Conservation (phyloP, 495 filamentous ascomycete species). For the Staphylotrichum longicolle region DNA sequence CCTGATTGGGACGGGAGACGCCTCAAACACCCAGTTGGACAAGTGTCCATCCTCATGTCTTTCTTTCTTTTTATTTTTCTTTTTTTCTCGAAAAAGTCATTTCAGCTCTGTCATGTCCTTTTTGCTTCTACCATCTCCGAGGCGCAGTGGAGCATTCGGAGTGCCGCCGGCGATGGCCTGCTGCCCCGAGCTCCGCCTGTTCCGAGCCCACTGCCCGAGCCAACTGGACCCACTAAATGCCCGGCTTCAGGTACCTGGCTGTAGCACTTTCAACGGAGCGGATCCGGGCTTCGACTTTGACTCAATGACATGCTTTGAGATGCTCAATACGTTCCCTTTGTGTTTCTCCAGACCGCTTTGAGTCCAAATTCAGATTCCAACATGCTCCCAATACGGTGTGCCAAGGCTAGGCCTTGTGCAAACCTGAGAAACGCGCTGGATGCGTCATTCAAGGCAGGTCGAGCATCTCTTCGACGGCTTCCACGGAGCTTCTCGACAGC, state of each 20-base stretch:
- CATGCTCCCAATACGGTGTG: slow-evolving; percentile 6
- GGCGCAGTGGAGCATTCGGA: slow-evolving; percentile 13
- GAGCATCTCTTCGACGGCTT: too few relatives aligned
- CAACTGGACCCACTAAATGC: slow-evolving; percentile 11
- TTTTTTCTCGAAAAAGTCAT: too few relatives aligned
- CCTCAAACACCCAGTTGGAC: too few relatives aligned
- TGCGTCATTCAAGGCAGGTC: neutral
- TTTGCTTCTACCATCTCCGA: neutral
- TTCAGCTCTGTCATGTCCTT: neutral
- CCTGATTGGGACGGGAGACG: too few relatives aligned
- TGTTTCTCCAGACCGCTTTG: neutral
- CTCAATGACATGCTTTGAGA: neutral
- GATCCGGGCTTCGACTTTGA: slow-evolving; percentile 5
- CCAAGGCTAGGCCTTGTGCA: neutral
- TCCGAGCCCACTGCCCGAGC: neutral
- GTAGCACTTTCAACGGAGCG: neutral
- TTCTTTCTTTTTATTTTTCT: too few relatives aligned
- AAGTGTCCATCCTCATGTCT: too few relatives aligned
- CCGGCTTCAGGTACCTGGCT: neutral
- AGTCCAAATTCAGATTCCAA: neutral
- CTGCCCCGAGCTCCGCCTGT: slow-evolving; percentile 10
- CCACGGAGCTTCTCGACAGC: neutral
- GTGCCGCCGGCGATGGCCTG: slow-evolving; percentile 12
- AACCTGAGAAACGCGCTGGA: neutral
- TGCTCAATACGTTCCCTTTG: neutral